Conservation (phyloP, 129 eudicot genomes). For the Deinandra increscens region DNA sequence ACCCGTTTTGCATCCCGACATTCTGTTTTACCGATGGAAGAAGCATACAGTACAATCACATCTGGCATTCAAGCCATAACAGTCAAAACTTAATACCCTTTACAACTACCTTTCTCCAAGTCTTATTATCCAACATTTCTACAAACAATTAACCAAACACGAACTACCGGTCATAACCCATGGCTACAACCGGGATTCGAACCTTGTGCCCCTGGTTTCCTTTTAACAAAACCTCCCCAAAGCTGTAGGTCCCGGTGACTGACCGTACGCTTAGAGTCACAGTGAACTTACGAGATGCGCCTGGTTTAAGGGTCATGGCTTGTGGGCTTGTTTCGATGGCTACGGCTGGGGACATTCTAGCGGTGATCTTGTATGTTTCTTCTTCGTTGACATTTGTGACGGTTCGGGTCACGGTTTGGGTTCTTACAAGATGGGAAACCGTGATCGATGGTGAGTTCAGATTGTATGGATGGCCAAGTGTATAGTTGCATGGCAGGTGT, state of each 20-base stretch:
- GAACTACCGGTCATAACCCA: constrained; percentile 76
- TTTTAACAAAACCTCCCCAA: constrained; percentile 80
- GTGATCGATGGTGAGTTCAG: constrained; percentile 88
- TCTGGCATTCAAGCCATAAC: constrained; percentile 2
- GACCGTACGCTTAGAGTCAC: constrained; percentile 72
- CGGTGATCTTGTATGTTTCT: constrained; percentile 74
- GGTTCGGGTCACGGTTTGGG: constrained; percentile 78
- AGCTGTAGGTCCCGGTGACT: constrained; percentile 65
- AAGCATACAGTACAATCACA: constrained; percentile 26
- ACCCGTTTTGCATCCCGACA: constrained; percentile 2
- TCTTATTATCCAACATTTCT: constrained; percentile 46
- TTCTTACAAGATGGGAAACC: constrained; percentile 84
- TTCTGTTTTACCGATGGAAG: constrained; percentile 14
- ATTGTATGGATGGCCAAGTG: constrained; percentile 84
- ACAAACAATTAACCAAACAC: constrained; percentile 49
- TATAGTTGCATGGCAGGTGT: constrained; percentile 74
- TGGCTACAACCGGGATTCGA: constrained; percentile 89
- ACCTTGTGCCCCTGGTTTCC: constrained; percentile 95
- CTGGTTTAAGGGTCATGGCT: constrained; percentile 72
- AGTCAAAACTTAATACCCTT: constrained; percentile 37
- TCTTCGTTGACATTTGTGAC: constrained; percentile 85
- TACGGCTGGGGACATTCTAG: constrained; percentile 78
- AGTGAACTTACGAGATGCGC: constrained; percentile 58
- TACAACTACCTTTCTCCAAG: constrained; percentile 34
- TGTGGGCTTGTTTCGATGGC: constrained; percentile 83